These are phyloP conservation scores for Barnettozyma sp. DNA, from an alignment of 805 yeast species.

Conservation along the genomic window DNA sequence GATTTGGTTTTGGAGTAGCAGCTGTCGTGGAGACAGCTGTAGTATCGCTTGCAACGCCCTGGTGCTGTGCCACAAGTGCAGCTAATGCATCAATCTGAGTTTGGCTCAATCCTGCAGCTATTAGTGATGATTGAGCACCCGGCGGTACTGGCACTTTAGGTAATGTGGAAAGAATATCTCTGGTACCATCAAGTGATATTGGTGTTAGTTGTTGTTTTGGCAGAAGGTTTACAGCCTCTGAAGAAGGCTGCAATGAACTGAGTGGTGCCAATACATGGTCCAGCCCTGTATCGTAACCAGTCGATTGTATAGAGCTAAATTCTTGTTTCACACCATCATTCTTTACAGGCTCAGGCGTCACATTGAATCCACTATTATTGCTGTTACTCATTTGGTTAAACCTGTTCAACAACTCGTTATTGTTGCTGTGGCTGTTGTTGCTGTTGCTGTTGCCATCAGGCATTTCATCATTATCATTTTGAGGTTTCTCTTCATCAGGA, in stretches of 20 bases:
- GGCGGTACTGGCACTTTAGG: conserved; percentile 67
- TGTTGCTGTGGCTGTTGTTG: conserved; percentile 11
- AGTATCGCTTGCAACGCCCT: conserved; percentile 23
- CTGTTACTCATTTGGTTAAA: conserved; percentile 11
- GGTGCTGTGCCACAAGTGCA: conserved; percentile 68
- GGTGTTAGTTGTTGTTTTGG: conserved; percentile 4
- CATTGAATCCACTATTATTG: too few relatives aligned
- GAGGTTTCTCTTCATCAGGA: conserved; percentile 74
- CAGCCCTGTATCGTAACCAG: conserved; percentile 9
- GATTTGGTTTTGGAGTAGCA: too few relatives aligned
- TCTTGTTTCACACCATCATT: conserved; percentile 8
- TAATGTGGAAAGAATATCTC: conserved; percentile 33
- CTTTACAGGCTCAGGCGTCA: too few relatives aligned
- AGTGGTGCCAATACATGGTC: conserved; percentile 12
- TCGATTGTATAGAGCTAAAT: conserved; percentile 11
- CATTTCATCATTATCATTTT: conserved; percentile 11
- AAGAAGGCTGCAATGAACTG: conserved; percentile 7
- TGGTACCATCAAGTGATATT: conserved; percentile 14
- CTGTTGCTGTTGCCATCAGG: conserved; percentile 14
- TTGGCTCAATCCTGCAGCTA: conserved; percentile 57
- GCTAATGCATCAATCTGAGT: conserved; percentile 70
- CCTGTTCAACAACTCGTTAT: conserved; percentile 11
- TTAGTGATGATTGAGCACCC: conserved; percentile 59
- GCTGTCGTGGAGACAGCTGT: too few relatives aligned
- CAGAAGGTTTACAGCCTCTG: not conserved